Percentiles rank a stretch among this genome's conserved stretches.
These are phyloP conservation scores for Cardamine resedifolia DNA, from an alignment of 345 rosid genomes.

Conservation along the genomic window DNA sequence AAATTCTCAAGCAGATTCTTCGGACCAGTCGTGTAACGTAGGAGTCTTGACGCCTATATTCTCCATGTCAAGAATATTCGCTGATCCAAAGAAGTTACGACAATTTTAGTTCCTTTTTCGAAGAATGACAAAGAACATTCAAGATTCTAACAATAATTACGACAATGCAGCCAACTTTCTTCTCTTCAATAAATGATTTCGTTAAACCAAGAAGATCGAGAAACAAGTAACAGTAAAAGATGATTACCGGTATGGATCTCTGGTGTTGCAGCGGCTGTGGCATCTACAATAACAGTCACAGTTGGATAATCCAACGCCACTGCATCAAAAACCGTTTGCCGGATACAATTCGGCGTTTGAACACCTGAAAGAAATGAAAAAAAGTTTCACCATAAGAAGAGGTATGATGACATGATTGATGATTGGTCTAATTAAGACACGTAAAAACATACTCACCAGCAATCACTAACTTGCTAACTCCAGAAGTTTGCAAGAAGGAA, in stretches of 20 bases:
- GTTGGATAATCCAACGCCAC: conserved; percentile 61
- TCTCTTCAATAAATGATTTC: neutral
- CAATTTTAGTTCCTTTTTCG: conserved; percentile 13
- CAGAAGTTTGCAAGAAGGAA: conserved; percentile 57
- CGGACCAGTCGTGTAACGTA: conserved; percentile 64
- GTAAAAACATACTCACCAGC: conserved; percentile 51
- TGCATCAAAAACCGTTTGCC: conserved; percentile 91
- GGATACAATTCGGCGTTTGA: conserved; percentile 72
- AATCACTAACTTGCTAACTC: conserved; percentile 52
- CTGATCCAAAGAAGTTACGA: conserved; percentile 47
- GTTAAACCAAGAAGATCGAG: neutral
- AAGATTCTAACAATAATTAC: conserved; percentile 1
- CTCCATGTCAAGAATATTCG: conserved; percentile 76
- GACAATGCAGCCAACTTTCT: neutral
- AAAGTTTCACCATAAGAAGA: neutral
- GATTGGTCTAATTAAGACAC: neutral
- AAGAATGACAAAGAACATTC: conserved; percentile 1
- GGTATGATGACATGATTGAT: neutral
- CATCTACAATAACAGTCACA: conserved; percentile 66
- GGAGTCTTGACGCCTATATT: conserved; percentile 64
- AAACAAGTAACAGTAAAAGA: neutral
- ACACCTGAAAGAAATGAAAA: neutral
- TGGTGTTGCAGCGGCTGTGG: conserved; percentile 89
- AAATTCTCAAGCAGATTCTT: conserved; percentile 25
- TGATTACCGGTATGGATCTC: conserved; percentile 62